phyloP scores from a whole-genome alignment of 1,284 basidiomycete genomes.

The Coniferiporia sulphurascens region DNA sequence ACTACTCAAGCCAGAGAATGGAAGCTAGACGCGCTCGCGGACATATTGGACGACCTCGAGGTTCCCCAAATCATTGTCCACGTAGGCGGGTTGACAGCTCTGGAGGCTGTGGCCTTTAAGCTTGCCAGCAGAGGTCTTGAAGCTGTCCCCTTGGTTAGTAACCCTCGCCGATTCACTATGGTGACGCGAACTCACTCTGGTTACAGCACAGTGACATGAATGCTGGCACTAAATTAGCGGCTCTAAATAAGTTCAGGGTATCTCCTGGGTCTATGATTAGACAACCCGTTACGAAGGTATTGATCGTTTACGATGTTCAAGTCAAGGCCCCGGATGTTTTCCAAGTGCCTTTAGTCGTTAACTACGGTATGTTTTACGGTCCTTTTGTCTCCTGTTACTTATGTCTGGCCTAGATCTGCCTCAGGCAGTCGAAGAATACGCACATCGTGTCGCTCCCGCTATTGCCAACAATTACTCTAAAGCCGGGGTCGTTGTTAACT shows the following conservation, averaged over 20 bases:
- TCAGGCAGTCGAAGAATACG: constrained; percentile 93
- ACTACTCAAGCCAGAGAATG: constrained; percentile 89
- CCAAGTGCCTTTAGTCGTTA: constrained; percentile 87
- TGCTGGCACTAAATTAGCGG: constrained; percentile 70
- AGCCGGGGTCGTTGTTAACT: constrained; percentile 88
- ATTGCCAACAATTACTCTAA: constrained; percentile 76
- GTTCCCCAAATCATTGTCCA: constrained; percentile 83
- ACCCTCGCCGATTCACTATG: not conserved
- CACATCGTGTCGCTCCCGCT: constrained; percentile 81
- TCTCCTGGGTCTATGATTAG: constrained; percentile 51
- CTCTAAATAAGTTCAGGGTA: constrained; percentile 75
- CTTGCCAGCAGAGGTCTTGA: constrained; percentile 83
- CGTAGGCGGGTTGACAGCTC: constrained; percentile 79
- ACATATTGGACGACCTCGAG: constrained; percentile 89
- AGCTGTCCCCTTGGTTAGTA: constrained; percentile 71
- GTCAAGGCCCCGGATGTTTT: constrained; percentile 86
- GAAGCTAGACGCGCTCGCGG: constrained; percentile 94
- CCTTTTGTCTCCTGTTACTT: constrained; percentile 6
- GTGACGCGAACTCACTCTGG: not conserved
- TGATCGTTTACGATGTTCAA: constrained; percentile 89
- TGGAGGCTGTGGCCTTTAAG: constrained; percentile 87
- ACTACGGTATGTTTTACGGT: constrained; percentile 61
- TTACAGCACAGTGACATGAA: constrained; percentile 83
- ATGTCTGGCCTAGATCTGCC: constrained; percentile 87
- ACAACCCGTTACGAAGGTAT: constrained; percentile 61